These are phyloP conservation scores for Aspergillus tanneri DNA, from an alignment of 2,329 filamentous ascomycete genomes.

Conservation along the genomic window DNA sequence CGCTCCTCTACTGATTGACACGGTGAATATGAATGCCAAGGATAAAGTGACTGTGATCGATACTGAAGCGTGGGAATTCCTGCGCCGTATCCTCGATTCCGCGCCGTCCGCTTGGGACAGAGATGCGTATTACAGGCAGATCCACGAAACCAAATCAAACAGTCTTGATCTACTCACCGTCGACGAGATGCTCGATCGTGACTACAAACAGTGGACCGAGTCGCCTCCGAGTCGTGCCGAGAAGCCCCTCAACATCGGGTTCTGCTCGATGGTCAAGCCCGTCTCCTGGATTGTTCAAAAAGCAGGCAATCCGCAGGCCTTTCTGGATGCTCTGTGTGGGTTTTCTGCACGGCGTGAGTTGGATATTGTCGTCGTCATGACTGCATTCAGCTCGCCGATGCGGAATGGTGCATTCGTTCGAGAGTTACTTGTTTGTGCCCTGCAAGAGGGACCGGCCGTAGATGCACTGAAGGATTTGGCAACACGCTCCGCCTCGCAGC, in stretches of 20 bases:
- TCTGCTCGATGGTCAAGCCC: constrained; percentile 59
- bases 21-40: constrained; percentile 44
- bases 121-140: constrained; percentile 50
- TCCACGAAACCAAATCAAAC: constrained; percentile 56
- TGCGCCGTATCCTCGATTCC: constrained; percentile 51
- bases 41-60: constrained; percentile 50
- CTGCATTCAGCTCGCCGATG: constrained; percentile 50
- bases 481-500: constrained; percentile 42
- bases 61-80: constrained; percentile 51
- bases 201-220: constrained; percentile 64
- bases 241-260: constrained; percentile 50
- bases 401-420: constrained; percentile 46
- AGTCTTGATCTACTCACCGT: constrained; percentile 53
- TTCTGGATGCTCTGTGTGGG: constrained; percentile 42
- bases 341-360: constrained; percentile 51
- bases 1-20: constrained; percentile 47
- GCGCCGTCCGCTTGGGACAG: constrained; percentile 1
- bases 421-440: constrained; percentile 53
- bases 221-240: constrained; percentile 25
- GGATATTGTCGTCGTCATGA: constrained; percentile 60
- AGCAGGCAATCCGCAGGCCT: constrained; percentile 34
- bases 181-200: constrained; percentile 58
- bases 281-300: constrained; percentile 55
- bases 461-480: constrained; percentile 49
- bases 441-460: constrained; percentile 35